Percentiles rank a stretch among this genome's conserved stretches.
These are phyloP conservation scores for Hemileia vastatrix DNA, from an alignment of 1,284 basidiomycete genomes.

Conservation along the genomic window DNA sequence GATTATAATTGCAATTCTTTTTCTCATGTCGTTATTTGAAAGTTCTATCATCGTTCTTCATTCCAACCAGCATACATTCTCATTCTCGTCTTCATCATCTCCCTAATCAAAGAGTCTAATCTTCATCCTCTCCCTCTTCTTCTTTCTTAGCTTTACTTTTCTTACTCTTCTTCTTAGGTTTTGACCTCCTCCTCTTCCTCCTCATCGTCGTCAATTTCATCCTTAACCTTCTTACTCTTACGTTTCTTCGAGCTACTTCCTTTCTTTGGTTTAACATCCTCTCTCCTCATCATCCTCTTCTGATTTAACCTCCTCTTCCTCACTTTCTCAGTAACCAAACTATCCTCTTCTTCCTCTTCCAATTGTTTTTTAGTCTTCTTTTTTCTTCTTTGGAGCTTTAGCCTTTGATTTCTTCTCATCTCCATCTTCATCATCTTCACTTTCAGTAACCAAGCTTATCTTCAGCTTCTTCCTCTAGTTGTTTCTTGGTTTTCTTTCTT, in stretches of 20 bases:
- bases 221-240: conserved; percentile 56
- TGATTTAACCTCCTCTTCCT: neutral
- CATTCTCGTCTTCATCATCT: no score
- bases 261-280: no score
- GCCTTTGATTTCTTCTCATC: neutral
- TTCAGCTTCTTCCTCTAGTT: conserved; percentile 44
- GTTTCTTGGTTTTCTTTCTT: conserved; percentile 46
- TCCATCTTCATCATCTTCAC: conserved; percentile 21
- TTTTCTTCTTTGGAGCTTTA: neutral
- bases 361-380: neutral
- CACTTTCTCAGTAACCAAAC: conserved; percentile 1
- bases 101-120: no score
- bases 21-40: no score
- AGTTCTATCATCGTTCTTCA: no score
- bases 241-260: no score
- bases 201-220: conserved; percentile 60
- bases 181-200: no score
- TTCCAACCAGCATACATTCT: no score
- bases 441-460: conserved; percentile 42
- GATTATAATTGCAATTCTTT: no score
- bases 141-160: no score
- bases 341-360: neutral
- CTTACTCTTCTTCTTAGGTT: no score
- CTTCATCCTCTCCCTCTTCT: no score
- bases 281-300: conserved; percentile 45